These are phyloP conservation scores for Boletus edulis DNA, from an alignment of 768 basidiomycete genomes.

Conservation along the genomic window DNA sequence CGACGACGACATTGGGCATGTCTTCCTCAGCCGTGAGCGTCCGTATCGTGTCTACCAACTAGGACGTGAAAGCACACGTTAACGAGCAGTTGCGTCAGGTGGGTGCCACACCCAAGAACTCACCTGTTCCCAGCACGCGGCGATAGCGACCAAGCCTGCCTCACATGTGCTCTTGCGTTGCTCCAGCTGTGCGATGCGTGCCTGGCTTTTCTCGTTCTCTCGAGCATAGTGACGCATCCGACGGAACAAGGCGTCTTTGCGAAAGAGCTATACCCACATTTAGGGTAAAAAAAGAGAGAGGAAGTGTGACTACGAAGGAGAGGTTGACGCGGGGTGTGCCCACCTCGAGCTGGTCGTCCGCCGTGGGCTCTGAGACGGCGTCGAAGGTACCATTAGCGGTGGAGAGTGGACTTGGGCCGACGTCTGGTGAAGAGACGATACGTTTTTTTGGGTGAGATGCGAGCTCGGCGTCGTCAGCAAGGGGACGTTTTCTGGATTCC, in stretches of 20 bases:
- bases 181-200: conserved; percentile 63
- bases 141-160: conserved; percentile 68
- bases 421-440: conserved; percentile 39
- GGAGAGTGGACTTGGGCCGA: conserved; percentile 47
- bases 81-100: not conserved
- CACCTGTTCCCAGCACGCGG: conserved; percentile 82
- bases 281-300: conserved; percentile 10
- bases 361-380: conserved; percentile 42
- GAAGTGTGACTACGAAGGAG: conserved; percentile 22
- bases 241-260: conserved; percentile 83
- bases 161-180: conserved; percentile 64
- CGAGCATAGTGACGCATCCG: conserved; percentile 82
- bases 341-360: conserved; percentile 66
- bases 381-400: conserved; percentile 39
- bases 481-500: conserved; percentile 62
- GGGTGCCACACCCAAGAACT: conserved; percentile 2
- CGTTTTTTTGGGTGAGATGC: conserved; percentile 52
- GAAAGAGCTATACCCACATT: conserved; percentile 54
- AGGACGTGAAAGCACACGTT: conserved; percentile 3
- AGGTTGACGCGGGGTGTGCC: conserved; percentile 23
- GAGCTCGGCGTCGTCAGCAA: conserved; percentile 49
- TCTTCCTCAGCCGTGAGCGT: conserved; percentile 54
- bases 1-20: conserved; percentile 40
- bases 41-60: conserved; percentile 70
- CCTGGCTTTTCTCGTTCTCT: conserved; percentile 63